Percentiles rank a stretch among this genome's conserved stretches.
These are phyloP conservation scores for Phytophthora cryptogea DNA, from an alignment of 352 stramenopile genomes.

Conservation along the genomic window DNA sequence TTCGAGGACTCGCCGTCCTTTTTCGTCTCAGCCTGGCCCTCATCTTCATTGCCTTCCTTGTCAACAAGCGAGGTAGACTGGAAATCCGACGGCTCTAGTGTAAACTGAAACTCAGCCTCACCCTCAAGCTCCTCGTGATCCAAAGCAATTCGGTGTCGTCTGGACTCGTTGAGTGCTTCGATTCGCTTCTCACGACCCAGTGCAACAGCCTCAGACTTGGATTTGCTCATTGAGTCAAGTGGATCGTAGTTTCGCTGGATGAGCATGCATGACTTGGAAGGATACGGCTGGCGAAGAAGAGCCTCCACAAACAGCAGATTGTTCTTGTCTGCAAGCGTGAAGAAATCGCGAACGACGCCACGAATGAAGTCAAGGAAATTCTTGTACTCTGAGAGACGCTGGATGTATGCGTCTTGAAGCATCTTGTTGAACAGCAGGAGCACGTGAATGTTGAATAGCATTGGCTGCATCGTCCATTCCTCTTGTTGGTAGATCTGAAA, in stretches of 20 bases:
- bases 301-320: slow-evolving; percentile 79
- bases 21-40: slow-evolving; percentile 35
- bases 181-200: slow-evolving; percentile 64
- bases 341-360: slow-evolving; percentile 78
- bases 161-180: slow-evolving; percentile 61
- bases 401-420: slow-evolving; percentile 79
- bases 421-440: slow-evolving; percentile 84
- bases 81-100: slow-evolving; percentile 64
- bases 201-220: slow-evolving; percentile 62
- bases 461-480: slow-evolving; percentile 83
- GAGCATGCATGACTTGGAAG: slow-evolving; percentile 64
- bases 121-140: slow-evolving; percentile 82
- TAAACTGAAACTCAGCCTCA: slow-evolving; percentile 82
- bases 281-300: slow-evolving; percentile 74
- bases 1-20: slow-evolving; percentile 8
- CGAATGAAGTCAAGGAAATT: slow-evolving; percentile 83
- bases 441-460: slow-evolving; percentile 87
- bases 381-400: slow-evolving; percentile 59
- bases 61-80: slow-evolving; percentile 54
- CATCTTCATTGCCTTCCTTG: slow-evolving; percentile 39
- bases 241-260: slow-evolving; percentile 82
- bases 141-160: slow-evolving; percentile 69
- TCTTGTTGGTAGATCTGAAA: slow-evolving; percentile 79
- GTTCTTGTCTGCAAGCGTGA: slow-evolving; percentile 79
- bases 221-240: slow-evolving; percentile 64